Percentiles rank a stretch among this genome's conserved stretches.
phyloP scores from a whole-genome alignment of 768 basidiomycete genomes.

The Sarcomyxa edulis region DNA sequence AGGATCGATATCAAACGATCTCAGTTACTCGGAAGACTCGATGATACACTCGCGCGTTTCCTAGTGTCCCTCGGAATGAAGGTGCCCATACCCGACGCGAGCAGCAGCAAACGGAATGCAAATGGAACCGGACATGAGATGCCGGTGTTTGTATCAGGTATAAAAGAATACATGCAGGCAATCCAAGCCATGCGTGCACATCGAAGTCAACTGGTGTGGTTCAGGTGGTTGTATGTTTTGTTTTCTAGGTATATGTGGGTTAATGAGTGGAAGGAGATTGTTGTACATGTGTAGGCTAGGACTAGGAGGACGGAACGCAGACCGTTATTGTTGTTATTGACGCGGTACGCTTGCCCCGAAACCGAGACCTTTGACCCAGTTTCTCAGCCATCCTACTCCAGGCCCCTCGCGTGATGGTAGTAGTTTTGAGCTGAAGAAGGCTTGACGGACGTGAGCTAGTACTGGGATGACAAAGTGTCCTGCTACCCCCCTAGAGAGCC shows the following conservation, averaged over 20 bases:
- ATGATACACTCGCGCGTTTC: background rate
- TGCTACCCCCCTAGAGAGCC: conserved; percentile 35
- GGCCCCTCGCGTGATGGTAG: conserved; percentile 28
- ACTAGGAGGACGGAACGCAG: background rate
- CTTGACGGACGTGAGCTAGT: conserved; percentile 25
- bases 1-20: conserved; percentile 35
- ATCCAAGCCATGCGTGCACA: conserved; percentile 71
- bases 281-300: conserved; percentile 31
- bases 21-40: background rate
- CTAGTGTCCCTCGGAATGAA: no score
- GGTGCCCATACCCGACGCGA: no score
- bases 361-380: conserved; percentile 26
- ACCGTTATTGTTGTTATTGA: conserved; percentile 2
- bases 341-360: conserved; percentile 5
- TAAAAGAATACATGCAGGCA: conserved; percentile 48
- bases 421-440: conserved; percentile 20
- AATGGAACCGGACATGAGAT: conserved; percentile 8
- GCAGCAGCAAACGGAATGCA: background rate
- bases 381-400: conserved; percentile 36
- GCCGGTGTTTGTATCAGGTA: conserved; percentile 53
- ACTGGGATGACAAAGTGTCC: conserved; percentile 40
- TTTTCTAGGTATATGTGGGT: conserved; percentile 93
- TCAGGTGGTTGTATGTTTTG: conserved; percentile 76
- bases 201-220: conserved; percentile 79
- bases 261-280: conserved; percentile 69